A percentile compares a stretch with the other conserved stretches of the same genome.
phyloP scores from a whole-genome alignment of 1,284 basidiomycete genomes.

The Pyrrhoderma lamaoense region DNA sequence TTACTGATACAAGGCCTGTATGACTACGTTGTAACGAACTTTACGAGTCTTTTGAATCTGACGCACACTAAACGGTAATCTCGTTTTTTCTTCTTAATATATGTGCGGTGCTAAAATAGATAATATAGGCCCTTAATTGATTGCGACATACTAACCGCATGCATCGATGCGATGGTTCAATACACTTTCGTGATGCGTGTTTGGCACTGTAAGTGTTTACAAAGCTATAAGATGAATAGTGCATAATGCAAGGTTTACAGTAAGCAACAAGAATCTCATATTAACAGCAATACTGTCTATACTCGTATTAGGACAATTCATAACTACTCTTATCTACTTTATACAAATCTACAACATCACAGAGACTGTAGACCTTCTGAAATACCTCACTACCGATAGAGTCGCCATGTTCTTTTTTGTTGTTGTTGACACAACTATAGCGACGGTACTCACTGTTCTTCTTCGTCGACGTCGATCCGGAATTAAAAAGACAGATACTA shows the following conservation, averaged over 20 bases:
- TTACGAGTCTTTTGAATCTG: not conserved
- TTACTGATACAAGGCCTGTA: slow-evolving; percentile 7
- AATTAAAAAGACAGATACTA: not conserved
- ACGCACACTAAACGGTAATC: not conserved
- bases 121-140: not conserved
- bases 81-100: not conserved
- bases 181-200: slow-evolving; percentile 6
- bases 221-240: not conserved
- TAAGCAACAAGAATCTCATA: not conserved
- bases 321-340: not conserved
- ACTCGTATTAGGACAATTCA: not conserved
- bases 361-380: not conserved
- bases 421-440: not conserved
- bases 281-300: not conserved
- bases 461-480: not conserved
- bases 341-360: not conserved
- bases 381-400: not conserved
- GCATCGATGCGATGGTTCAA: slow-evolving; percentile 7
- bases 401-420: not conserved
- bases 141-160: not conserved
- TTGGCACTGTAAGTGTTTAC: slow-evolving; percentile 4
- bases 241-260: not conserved
- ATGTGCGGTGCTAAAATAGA: not conserved
- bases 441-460: not conserved
- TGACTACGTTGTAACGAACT: slow-evolving; percentile 11